Evolutionary conservation across 257 asterid species (phyloP).

Genomic region (Cinchona pubescens): DNA sequence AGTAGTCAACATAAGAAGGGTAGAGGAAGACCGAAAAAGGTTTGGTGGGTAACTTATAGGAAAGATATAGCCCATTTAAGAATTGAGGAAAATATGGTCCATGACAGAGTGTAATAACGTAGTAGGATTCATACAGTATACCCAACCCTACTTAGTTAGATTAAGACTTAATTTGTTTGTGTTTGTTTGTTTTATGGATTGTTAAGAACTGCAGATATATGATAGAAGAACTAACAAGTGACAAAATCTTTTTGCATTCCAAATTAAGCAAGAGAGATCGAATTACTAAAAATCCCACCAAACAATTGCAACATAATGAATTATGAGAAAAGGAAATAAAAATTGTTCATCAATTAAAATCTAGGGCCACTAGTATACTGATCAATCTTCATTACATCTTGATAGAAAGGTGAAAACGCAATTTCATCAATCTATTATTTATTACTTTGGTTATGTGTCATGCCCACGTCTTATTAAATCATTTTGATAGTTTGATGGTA

Average conservation of each 20-base stretch:
- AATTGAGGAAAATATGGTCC: no score
- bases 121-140: no score
- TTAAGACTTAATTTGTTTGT: no score
- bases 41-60: no score
- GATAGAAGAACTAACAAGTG: background rate
- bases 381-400: conserved; percentile 3
- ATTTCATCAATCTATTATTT: background rate
- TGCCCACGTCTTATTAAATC: conserved; percentile 1
- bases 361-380: background rate
- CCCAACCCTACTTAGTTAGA: no score
- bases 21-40: no score
- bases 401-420: background rate
- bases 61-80: no score
- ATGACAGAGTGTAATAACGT: no score
- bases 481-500: background rate
- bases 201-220: background rate
- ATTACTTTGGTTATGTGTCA: conserved; percentile 2
- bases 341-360: background rate
- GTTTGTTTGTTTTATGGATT: no score
- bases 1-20: no score
- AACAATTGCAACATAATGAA: conserved; percentile 1
- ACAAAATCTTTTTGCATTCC: background rate
- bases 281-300: conserved; percentile 5
- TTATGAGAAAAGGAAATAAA: conserved; percentile 10
- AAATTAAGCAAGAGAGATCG: background rate